A percentile compares a stretch with the other conserved stretches of the same genome.
These are phyloP conservation scores for Cladosporium sp. DNA, from an alignment of 2,329 filamentous ascomycete genomes.

Conservation along the genomic window DNA sequence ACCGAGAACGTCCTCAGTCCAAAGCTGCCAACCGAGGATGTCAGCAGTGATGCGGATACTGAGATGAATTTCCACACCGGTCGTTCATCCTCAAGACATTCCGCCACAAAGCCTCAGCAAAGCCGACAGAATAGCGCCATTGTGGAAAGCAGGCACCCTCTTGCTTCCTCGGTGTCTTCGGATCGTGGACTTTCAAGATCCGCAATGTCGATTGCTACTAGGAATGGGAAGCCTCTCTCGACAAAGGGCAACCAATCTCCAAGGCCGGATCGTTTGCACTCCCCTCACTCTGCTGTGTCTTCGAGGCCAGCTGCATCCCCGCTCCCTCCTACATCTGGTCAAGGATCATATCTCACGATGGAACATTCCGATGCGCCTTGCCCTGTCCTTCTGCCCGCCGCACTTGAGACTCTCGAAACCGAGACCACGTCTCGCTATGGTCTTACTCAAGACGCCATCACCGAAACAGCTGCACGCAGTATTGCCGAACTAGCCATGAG, in stretches of 20 bases:
- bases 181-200: constrained; percentile 24
- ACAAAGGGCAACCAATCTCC: constrained; percentile 23
- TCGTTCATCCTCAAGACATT: constrained; percentile 29
- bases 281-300: constrained; percentile 27
- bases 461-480: constrained; percentile 83
- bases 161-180: constrained; percentile 27
- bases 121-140: constrained; percentile 36
- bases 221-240: constrained; percentile 19
- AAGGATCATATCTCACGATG: constrained; percentile 46
- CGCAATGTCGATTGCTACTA: constrained; percentile 20
- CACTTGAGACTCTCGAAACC: constrained; percentile 90
- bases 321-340: neutral
- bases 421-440: constrained; percentile 83
- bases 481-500: constrained; percentile 75
- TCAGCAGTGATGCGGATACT: constrained; percentile 32
- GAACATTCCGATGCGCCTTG: constrained; percentile 51
- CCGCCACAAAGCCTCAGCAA: constrained; percentile 29
- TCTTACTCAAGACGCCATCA: constrained; percentile 81
- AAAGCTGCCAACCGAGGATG: constrained; percentile 25
- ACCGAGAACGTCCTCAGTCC: constrained; percentile 84
- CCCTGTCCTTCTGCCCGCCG: constrained; percentile 61
- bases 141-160: constrained; percentile 32
- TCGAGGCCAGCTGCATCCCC: constrained; percentile 6
- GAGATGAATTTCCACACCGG: constrained; percentile 32
- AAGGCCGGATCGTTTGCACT: constrained; percentile 25